Evolutionary conservation across 1,284 basidiomycete genomes (phyloP), one percentile per base, ranked within the genome.

Genomic region (Rhodotorula sp.): DNA sequence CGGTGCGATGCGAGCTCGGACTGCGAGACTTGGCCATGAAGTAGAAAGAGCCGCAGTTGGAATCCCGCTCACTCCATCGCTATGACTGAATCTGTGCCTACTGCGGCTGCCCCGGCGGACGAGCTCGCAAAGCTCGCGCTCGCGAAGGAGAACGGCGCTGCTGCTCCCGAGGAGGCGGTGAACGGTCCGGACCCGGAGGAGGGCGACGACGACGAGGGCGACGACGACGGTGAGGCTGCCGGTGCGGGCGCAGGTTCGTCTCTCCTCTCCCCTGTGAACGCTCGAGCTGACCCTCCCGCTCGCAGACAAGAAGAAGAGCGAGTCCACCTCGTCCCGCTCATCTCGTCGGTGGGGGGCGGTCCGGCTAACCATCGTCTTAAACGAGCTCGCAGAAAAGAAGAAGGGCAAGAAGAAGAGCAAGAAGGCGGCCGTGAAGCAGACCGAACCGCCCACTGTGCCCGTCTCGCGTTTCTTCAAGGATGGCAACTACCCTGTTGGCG

Each of bases 381-480:
- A n/a, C 13, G 5, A 17, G 25, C 15, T 13, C 34, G 27, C 65
- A 75, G 74, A 76, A 70, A 75, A 73, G 71, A 76, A 76, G 72
- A 75, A 73, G 71, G 92, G 92, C 85, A 94, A 92, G 83, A 96
- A 94, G 83, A 82, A 81, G 74, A 78, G 78, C 66, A 80, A 78
- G 69, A 79, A 78, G 62, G 70, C 79, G 21, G 36, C 61, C 15
- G 75, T 64, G 7, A 76, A 87, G 73, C 96, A 98, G 84, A 89
- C 88, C n/a, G 92, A 95, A 64, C 97, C 97, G 32, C 96, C 96
- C n/a, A 88, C 92, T 29, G 85, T 97, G 32, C 93, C 92, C 6
- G 82, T 99, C 75, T 90, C 90, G 73, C 95, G 94, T 81, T 86
- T 99, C 74, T 99, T 93, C 85, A 87, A 90, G 32, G 88, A 87